Evolutionary conservation across 345 rosid species (phyloP).

Genomic region (Eutrema japonicum): DNA sequence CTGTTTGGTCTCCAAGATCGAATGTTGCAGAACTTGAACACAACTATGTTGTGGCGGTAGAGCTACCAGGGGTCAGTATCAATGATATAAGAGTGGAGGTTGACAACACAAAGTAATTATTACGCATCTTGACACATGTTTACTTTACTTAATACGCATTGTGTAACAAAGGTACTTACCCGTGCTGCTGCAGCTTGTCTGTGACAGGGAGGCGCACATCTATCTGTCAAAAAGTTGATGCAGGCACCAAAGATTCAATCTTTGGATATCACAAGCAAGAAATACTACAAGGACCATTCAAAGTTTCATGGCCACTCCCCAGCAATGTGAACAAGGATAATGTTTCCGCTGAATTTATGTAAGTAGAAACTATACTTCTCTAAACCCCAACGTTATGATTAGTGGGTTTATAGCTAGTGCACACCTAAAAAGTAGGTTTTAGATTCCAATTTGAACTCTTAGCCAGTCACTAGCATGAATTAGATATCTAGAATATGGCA

Average conservation of each 20-base stretch:
- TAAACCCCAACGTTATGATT: conserved; percentile 13
- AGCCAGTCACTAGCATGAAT: background rate
- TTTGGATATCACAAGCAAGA: conserved; percentile 60
- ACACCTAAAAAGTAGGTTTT: no score
- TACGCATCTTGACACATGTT: conserved; percentile 5
- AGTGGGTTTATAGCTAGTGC: no score
- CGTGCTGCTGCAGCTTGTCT: conserved; percentile 53
- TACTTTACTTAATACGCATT: background rate
- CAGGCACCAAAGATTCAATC: conserved; percentile 39
- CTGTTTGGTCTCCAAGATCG: no score
- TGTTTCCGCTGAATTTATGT: conserved; percentile 77
- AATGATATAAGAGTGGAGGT: no score
- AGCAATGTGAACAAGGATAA: conserved; percentile 57
- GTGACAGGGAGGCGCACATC: conserved; percentile 57
- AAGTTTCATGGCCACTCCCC: conserved; percentile 73
- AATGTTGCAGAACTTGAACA: no score
- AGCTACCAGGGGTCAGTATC: no score
- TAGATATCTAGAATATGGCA: background rate
- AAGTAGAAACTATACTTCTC: conserved; percentile 42
- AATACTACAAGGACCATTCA: conserved; percentile 63
- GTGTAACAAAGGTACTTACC: conserved; percentile 17
- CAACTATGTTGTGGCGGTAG: no score
- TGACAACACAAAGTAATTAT: no score
- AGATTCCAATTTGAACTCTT: conserved; percentile 2
- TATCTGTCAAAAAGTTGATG: conserved; percentile 40